A percentile compares a stretch with the other conserved stretches of the same genome.
These are phyloP conservation scores for Microstroma glucosiphilum DNA, from an alignment of 1,284 basidiomycete species.

Conservation along the genomic window DNA sequence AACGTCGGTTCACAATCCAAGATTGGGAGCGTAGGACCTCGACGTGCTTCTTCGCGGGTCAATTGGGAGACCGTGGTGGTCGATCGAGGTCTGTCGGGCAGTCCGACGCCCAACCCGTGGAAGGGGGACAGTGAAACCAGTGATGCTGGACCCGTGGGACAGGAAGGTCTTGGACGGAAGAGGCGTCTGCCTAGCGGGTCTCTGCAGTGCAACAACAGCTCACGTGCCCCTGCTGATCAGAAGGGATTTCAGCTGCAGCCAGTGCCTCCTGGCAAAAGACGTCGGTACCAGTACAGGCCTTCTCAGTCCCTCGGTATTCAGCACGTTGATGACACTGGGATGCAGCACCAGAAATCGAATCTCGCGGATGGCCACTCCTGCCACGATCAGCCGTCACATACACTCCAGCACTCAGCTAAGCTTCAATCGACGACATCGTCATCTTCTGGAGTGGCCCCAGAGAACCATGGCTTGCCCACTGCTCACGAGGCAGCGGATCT, in stretches of 20 bases:
- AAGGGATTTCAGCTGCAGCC: conserved; percentile 15
- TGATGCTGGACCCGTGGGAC: background rate
- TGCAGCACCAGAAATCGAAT: background rate
- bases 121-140: background rate
- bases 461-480: too few relatives aligned
- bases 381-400: too few relatives aligned
- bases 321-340: background rate
- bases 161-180: background rate
- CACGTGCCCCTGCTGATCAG: background rate
- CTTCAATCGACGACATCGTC: conserved; percentile 12
- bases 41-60: background rate
- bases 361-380: background rate
- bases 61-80: background rate
- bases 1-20: too few relatives aligned
- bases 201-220: background rate
- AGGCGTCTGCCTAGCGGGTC: background rate
- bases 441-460: conserved; percentile 1
- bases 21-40: too few relatives aligned
- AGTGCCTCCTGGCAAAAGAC: conserved; percentile 10
- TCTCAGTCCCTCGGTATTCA: background rate
- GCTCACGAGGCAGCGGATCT: too few relatives aligned
- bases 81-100: background rate
- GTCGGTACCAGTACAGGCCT: background rate
- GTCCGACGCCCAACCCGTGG: background rate
- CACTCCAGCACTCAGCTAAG: background rate